phyloP scores from a whole-genome alignment of 176 grass and related monocot genomes.

The Coix lacrymajobi region DNA sequence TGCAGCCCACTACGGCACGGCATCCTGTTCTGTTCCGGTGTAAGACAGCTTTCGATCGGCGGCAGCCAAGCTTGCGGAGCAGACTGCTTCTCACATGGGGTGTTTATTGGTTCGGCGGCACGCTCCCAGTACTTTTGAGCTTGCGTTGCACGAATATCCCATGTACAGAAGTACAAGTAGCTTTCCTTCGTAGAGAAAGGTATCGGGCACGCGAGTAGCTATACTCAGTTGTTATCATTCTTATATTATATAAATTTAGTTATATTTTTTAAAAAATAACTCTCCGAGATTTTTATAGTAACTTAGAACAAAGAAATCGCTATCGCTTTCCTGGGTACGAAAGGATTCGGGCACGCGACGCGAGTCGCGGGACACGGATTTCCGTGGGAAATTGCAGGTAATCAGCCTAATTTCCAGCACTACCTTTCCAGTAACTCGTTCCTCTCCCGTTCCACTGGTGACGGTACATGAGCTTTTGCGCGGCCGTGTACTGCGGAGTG shows the following conservation, averaged over 20 bases:
- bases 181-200: background rate
- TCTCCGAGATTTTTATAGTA: too few species aligned
- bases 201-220: background rate
- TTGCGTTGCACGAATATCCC: constrained; percentile 15
- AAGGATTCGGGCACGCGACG: too few species aligned
- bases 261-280: too few species aligned
- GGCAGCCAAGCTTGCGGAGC: background rate
- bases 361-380: background rate
- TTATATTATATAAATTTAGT: too few species aligned
- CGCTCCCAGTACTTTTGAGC: background rate
- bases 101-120: background rate
- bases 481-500: background rate
- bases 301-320: too few species aligned
- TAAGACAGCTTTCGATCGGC: background rate
- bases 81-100: constrained; percentile 29
- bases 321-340: too few species aligned
- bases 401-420: background rate
- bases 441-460: background rate
- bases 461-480: background rate
- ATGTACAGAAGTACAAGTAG: background rate
- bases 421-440: background rate
- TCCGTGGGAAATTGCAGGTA: background rate
- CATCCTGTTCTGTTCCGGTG: background rate
- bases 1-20: background rate
- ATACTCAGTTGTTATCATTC: too few species aligned